These are phyloP conservation scores for Candida qinlingensis DNA, from an alignment of 805 yeast species.

Conservation along the genomic window DNA sequence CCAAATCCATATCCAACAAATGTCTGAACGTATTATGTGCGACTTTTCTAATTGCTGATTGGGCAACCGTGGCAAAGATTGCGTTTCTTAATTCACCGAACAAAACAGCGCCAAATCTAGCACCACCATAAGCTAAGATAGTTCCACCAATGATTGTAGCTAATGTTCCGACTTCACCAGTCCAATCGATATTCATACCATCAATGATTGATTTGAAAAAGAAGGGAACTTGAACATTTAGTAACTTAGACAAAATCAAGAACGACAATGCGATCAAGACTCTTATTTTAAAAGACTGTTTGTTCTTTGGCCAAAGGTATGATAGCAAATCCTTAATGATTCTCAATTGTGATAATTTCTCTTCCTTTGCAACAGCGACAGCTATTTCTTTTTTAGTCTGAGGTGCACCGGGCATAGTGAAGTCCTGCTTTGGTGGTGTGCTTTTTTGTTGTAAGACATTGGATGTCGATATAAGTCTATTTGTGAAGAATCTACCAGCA, in stretches of 20 bases:
- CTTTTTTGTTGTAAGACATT: neutral
- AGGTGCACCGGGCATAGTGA: too few species aligned
- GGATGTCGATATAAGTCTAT: slow-evolving; percentile 5
- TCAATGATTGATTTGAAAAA: slow-evolving; percentile 87
- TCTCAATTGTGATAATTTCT: slow-evolving; percentile 33
- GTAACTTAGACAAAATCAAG: slow-evolving; percentile 72
- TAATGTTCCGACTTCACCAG: slow-evolving; percentile 52
- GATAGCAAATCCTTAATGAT: slow-evolving; percentile 60
- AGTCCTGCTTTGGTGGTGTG: too few species aligned
- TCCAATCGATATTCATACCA: slow-evolving; percentile 90
- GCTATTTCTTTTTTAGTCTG: neutral
- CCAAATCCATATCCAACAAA: slow-evolving; percentile 74
- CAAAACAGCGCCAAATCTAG: slow-evolving; percentile 89
- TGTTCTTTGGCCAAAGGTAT: slow-evolving; percentile 79
- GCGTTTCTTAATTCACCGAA: slow-evolving; percentile 96
- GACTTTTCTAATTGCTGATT: slow-evolving; percentile 84
- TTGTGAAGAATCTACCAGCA: neutral
- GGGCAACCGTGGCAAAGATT: slow-evolving; percentile 92
- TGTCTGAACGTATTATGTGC: slow-evolving; percentile 86
- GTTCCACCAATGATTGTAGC: slow-evolving; percentile 62
- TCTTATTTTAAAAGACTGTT: slow-evolving; percentile 59
- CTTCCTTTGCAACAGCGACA: neutral
- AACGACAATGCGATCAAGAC: slow-evolving; percentile 72
- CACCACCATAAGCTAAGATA: slow-evolving; percentile 85
- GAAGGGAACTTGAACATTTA: slow-evolving; percentile 95